Evolutionary conservation across 2,329 filamentous ascomycete genomes (phyloP), one percentile per base, ranked within the genome.

Genomic region (Colletotrichum coccodes): DNA sequence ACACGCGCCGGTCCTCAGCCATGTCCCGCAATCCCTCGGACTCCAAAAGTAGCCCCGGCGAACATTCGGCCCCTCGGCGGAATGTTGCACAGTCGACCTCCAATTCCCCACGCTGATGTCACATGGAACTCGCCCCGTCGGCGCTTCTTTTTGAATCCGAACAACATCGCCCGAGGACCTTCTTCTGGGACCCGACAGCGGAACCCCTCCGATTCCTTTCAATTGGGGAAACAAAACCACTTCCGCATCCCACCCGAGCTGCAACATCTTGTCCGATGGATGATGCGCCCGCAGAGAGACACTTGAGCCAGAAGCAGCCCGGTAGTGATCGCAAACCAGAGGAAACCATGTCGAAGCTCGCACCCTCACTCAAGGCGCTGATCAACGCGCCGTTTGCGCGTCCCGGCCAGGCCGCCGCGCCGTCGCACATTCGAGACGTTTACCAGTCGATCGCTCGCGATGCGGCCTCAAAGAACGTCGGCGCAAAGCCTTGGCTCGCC

Each of bases 381-480:
- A 91, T 95, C 81, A 92, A 92, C 74, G 88, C 91, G 68, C 86
- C 91, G 4, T 87, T 90, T 74, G 89, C 92, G 49, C 85, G 87
- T 2, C 90, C 92, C 0, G 88, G 89, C 57, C 90, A 89, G 2
- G 85, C 90, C 2, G 86, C 90, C 1, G 91, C 92, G 2, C 87
- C 92, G 32, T 79, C 83, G 14, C 84, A 87, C 68, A 91, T 94
- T 62, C 81, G 84, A 54, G 86, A 89, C 16, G 84, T 94, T 32
- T 93, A 92, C 79, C 82, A 86, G 69, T 81, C 83, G 34, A 90
- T 95, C 74, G 88, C 90, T 16, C 81, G 84, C 70, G 88, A 92
- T 72, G 92, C 92, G 1, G 79, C 81, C 28, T 79, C 83, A n/a
- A 87, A 88, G 72, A 86, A 89, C 72, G 86, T 94, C 63, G 91